Percentiles rank a stretch among this genome's conserved stretches.
These are phyloP conservation scores for Fusarium sp. DNA, from an alignment of 2,329 filamentous ascomycete genomes.

Conservation along the genomic window DNA sequence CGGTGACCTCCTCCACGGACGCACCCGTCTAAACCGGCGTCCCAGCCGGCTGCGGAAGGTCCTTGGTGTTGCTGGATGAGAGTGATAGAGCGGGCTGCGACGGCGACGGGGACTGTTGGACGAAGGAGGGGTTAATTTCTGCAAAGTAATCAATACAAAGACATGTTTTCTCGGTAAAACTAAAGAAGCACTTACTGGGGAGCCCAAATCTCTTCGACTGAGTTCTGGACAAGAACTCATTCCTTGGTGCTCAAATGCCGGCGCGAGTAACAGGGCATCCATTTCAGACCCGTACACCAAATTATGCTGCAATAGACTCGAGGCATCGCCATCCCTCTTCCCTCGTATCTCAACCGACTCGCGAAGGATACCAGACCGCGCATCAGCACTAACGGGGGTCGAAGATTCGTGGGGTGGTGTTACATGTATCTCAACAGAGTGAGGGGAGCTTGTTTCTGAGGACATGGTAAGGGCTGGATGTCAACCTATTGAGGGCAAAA, in stretches of 20 bases:
- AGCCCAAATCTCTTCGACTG: background rate
- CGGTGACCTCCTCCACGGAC: conserved; percentile 42
- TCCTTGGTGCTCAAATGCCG: conserved; percentile 14
- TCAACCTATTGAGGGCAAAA: background rate
- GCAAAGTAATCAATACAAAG: background rate
- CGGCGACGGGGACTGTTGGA: conserved; percentile 22
- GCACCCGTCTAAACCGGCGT: conserved; percentile 39
- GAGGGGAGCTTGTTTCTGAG: conserved; percentile 16
- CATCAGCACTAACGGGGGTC: background rate
- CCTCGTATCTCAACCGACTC: background rate
- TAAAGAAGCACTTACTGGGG: background rate
- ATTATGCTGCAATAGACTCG: conserved; percentile 1
- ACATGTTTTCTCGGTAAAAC: background rate
- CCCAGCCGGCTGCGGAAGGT: conserved; percentile 40
- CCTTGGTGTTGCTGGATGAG: conserved; percentile 42
- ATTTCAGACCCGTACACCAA: conserved; percentile 17
- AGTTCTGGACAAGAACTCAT: conserved; percentile 36
- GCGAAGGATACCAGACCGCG: conserved; percentile 1
- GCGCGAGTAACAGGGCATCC: background rate
- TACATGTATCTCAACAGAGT: background rate
- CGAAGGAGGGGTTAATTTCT: conserved; percentile 24
- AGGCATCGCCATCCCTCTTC: conserved; percentile 1
- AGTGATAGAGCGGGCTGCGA: conserved; percentile 41
- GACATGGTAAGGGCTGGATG: background rate
- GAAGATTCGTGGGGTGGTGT: background rate